A percentile compares a stretch with the other conserved stretches of the same genome.
These are phyloP conservation scores for Eucalyptus sideroxylon DNA, from an alignment of 345 rosid genomes.

Conservation along the genomic window DNA sequence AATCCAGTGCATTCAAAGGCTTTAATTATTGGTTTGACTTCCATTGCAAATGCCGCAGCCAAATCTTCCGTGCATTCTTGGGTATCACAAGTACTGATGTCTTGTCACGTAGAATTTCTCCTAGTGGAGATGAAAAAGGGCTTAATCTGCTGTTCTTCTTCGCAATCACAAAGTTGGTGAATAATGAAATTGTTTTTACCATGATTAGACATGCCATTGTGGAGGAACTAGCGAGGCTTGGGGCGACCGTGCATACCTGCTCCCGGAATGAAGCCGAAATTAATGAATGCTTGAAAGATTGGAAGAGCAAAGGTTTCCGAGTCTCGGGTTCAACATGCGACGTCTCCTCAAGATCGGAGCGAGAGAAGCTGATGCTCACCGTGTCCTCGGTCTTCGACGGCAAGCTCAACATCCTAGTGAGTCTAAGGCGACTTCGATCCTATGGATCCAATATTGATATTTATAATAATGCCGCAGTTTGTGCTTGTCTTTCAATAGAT, in stretches of 20 bases:
- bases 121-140: too few relatives aligned
- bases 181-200: too few relatives aligned
- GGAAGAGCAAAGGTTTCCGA: constrained; percentile 18
- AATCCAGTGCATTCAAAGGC: not conserved
- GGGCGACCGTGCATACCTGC: constrained; percentile 63
- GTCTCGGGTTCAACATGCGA: constrained; percentile 37
- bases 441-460: not conserved
- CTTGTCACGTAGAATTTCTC: too few relatives aligned
- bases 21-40: not conserved
- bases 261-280: constrained; percentile 46
- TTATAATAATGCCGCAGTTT: not conserved
- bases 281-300: constrained; percentile 20
- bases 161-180: too few relatives aligned
- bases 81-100: too few relatives aligned
- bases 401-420: constrained; percentile 54
- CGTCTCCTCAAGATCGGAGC: constrained; percentile 16
- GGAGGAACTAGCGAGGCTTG: constrained; percentile 15
- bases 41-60: not conserved
- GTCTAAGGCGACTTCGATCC: not conserved
- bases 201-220: constrained; percentile 39
- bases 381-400: constrained; percentile 24
- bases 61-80: too few relatives aligned
- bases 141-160: too few relatives aligned
- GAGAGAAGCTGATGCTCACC: constrained; percentile 20
- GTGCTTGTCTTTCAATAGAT: not conserved